Evolutionary conservation across 176 grass and related monocot species (phyloP).

Genomic region (Leersia perrieri): DNA sequence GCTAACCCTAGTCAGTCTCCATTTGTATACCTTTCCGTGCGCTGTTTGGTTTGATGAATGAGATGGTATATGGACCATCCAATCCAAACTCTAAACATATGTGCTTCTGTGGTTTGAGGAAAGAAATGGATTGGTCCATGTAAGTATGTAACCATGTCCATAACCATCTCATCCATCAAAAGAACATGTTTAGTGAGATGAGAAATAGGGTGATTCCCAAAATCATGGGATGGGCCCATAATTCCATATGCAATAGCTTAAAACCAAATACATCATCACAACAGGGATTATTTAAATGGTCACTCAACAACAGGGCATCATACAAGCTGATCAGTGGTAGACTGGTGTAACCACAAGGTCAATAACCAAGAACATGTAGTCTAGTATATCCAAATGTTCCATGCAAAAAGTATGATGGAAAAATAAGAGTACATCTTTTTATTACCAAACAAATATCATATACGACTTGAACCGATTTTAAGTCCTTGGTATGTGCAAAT

Average conservation of each 20-base stretch:
- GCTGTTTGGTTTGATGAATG: background rate
- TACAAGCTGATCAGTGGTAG: background rate
- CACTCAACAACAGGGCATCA: background rate
- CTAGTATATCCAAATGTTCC: background rate
- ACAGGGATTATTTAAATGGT: background rate
- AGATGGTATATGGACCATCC: background rate
- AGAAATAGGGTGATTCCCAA: background rate
- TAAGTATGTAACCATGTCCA: background rate
- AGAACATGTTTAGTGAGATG: background rate
- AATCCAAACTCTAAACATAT: background rate
- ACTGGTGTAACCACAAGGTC: slow-evolving; percentile 8
- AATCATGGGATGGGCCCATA: background rate
- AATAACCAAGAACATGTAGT: slow-evolving; percentile 10
- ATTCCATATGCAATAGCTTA: background rate
- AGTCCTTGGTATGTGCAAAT: background rate
- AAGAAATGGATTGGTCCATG: background rate
- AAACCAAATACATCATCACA: background rate
- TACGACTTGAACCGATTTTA: background rate
- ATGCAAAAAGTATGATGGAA: background rate
- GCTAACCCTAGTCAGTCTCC: background rate
- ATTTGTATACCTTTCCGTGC: background rate
- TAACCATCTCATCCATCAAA: background rate
- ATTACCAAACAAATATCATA: slow-evolving; percentile 7
- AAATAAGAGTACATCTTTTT: background rate
- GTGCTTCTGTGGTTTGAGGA: background rate